Base-by-base conservation (phyloP, 2,329 filamentous ascomycete genomes). In the Xylariales sp. region DNA sequence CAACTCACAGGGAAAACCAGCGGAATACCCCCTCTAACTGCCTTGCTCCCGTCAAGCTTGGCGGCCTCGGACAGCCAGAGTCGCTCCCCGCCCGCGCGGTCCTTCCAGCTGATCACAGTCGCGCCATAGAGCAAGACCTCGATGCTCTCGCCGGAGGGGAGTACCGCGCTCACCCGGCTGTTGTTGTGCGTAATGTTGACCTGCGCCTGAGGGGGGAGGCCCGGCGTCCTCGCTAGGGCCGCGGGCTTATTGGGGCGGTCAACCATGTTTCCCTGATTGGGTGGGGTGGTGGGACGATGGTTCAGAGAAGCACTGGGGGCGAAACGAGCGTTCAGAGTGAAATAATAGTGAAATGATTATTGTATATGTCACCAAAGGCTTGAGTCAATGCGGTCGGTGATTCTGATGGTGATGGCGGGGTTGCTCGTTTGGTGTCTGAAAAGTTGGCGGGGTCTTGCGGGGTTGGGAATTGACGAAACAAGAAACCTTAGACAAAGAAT, bases 41-140 rank as follows among this genome's bases (percentile, higher is more conserved):
- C 77, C 71, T 95, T 95, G 52, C 76, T 83, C 39, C 93, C 91
- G 59, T 97, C 90, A 43, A 95, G 71, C 56, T 79, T 80, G 32
- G 90, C 86, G 44, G 75, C 80, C 46, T 89, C 80, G 65, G 86
- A 93, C 52, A 96, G 59, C 76, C 88, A 96, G 41, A 96, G 74
- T 66, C 89, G 89, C 70, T 96, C 90, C 42, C 79, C 69, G 35
- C 86, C 86, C 44, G 77, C 72, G 45, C 81, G 77, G 59, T 86
- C 84, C 73, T 93, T 95, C 93, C 93, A 98, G 65, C 86, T 93
- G 45, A 86, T 82, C 35, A 98, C 85, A 1, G 90, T 97, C 9
- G 93, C 93, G 44, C 93, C 93, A 57, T 86, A 86, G n/a, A 97
- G 80, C 46, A 95, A 73, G 27, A 98, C 74, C 50, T 88, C 82